These are phyloP conservation scores for Aaosphaeria pasadenensis DNA, from an alignment of 2,329 filamentous ascomycete species.

Conservation along the genomic window DNA sequence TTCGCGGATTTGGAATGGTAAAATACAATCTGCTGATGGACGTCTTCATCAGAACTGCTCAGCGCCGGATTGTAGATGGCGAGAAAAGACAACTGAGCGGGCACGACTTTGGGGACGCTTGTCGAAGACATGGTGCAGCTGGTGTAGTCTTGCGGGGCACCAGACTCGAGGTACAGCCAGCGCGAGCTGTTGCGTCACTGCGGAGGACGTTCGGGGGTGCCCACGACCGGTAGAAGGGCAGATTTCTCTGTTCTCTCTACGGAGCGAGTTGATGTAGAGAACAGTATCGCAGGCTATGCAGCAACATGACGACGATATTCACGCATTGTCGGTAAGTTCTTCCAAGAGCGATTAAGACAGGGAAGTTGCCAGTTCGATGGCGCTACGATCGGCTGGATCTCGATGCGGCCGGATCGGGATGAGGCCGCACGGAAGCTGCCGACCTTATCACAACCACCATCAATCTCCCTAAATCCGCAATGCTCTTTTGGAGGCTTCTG, in stretches of 20 bases:
- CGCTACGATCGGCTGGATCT: too few relatives aligned
- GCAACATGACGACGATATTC: too few relatives aligned
- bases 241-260: too few relatives aligned
- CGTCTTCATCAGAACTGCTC: conserved; percentile 67
- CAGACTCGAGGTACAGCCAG: not conserved
- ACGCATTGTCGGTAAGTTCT: too few relatives aligned
- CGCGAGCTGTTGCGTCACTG: conserved; percentile 3
- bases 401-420: too few relatives aligned
- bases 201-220: conserved; percentile 1
- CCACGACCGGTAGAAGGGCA: not conserved
- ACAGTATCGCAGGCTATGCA: too few relatives aligned
- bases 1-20: conserved; percentile 64
- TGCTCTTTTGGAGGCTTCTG: conserved; percentile 20
- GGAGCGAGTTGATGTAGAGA: too few relatives aligned
- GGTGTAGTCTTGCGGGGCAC: not conserved
- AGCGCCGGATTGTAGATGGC: conserved; percentile 93
- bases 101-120: conserved; percentile 49
- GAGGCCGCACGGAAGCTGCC: too few relatives aligned
- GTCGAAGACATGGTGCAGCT: conserved; percentile 23
- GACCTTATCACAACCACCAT: not conserved
- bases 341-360: too few relatives aligned
- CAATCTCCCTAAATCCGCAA: conserved; percentile 1
- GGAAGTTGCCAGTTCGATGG: too few relatives aligned
- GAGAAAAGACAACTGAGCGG: conserved; percentile 85
- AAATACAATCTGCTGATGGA: conserved; percentile 86